Conservation (phyloP, 2,329 filamentous ascomycete species). For the Plenodomus tracheiphilus region DNA sequence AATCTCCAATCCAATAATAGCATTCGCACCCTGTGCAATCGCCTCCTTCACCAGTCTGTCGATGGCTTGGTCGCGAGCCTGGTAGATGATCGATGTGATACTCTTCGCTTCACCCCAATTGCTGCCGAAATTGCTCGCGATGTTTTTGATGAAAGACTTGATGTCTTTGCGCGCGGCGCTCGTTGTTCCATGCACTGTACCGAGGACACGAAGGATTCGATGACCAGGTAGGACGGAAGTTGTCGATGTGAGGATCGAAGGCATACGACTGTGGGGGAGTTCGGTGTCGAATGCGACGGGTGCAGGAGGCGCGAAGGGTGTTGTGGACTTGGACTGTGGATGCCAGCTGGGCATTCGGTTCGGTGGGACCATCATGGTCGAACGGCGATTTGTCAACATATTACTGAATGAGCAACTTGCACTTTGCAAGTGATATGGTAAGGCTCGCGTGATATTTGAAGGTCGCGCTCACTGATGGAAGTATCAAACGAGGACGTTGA, state of each 20-base stretch:
- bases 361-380: slow-evolving; percentile 38
- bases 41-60: slow-evolving; percentile 41
- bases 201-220: slow-evolving; percentile 28
- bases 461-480: too few species aligned
- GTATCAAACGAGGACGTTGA: background rate
- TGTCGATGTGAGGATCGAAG: slow-evolving; percentile 34
- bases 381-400: slow-evolving; percentile 44
- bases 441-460: background rate
- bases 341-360: slow-evolving; percentile 31
- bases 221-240: slow-evolving; percentile 32
- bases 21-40: slow-evolving; percentile 36
- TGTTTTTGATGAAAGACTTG: slow-evolving; percentile 39
- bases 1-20: slow-evolving; percentile 34
- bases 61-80: slow-evolving; percentile 39
- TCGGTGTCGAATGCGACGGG: slow-evolving; percentile 25
- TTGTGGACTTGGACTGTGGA: slow-evolving; percentile 21
- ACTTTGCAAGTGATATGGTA: background rate
- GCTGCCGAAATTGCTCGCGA: slow-evolving; percentile 19
- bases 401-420: background rate
- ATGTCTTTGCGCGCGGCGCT: slow-evolving; percentile 39
- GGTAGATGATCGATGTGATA: slow-evolving; percentile 37
- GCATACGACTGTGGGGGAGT: slow-evolving; percentile 28
- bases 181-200: slow-evolving; percentile 38
- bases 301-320: slow-evolving; percentile 8
- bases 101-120: slow-evolving; percentile 37